Base-by-base conservation (phyloP, 2,329 filamentous ascomycete species). In the Triangularia setosa region DNA sequence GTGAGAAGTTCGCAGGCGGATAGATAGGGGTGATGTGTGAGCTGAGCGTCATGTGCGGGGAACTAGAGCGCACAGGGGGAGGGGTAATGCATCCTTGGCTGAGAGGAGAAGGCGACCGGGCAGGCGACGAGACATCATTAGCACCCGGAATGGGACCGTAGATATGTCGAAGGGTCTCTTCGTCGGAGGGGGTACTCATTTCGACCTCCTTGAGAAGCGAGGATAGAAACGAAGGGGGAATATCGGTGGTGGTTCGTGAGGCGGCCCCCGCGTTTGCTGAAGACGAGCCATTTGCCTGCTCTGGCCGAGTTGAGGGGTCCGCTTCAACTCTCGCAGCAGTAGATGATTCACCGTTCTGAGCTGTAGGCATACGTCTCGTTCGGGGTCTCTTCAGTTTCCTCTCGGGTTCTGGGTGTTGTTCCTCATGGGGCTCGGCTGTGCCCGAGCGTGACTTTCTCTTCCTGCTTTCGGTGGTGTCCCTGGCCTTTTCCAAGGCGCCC, bases 141-240 rank as follows among this genome's bases (percentile, higher is more conserved):
- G 57, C 69, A 67, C 74, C 53, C 63, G 75, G 54, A 64, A 74
- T 56, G 73, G 75, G 66, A 76, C 78, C 27, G 73, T 81, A 79
- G 30, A 81, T 72, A 2, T 72, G 73, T 23, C 78, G 76, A 23
- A 81, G 72, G 25, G 74, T 79, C 61, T 88, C 85, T 59, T 88
- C 86, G 62, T 89, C 86, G 0, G 84, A 84, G 2, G 80, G 77
- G 62, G 83, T 76, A 75, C 82, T 83, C 76, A 83, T 84, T 67
- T 96, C 93, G 1, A 98, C 92, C 75, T 98, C 94, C 74, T 91
- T 92, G 58, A 98, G 79, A 6, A 98, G 80, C 0, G 92, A 94
- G 24, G 92, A 91, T 7, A 98, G 82, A 73, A 98, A 94, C 5
- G 91, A 93, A 7, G 92, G 91, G 7, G 84, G 85, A 27, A 81